These are phyloP conservation scores for Brassica incana DNA, from an alignment of 345 rosid species.

Conservation along the genomic window DNA sequence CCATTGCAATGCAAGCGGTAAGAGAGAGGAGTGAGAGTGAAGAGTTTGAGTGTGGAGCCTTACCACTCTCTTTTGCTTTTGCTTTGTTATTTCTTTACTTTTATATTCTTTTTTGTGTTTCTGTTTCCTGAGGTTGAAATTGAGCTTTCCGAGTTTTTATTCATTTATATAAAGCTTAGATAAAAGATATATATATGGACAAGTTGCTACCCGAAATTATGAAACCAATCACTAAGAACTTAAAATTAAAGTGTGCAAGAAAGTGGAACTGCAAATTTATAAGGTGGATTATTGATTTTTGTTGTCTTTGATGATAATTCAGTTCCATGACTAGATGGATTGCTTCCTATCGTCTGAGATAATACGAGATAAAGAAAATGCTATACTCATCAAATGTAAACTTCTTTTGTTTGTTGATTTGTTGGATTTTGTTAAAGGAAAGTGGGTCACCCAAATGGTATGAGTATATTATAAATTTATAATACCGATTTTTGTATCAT, in stretches of 20 bases:
- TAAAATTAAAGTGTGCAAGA: not conserved
- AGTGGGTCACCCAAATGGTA: not conserved
- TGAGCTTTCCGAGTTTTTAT: slow-evolving; percentile 19
- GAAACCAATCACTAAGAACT: not conserved
- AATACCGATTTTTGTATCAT: not conserved
- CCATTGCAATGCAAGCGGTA: slow-evolving; percentile 28
- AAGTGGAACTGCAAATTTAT: not conserved
- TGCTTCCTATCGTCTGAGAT: not conserved
- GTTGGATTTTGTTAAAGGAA: not conserved
- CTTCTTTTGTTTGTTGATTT: not conserved
- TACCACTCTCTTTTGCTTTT: slow-evolving; percentile 36
- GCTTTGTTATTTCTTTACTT: slow-evolving; percentile 24
- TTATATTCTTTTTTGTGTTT: slow-evolving; percentile 10
- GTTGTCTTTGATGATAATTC: not conserved
- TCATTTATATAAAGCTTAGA: not conserved
- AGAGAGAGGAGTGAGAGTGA: slow-evolving; percentile 29
- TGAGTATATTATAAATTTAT: not conserved
- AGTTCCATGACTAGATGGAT: not conserved
- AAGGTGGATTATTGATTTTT: not conserved
- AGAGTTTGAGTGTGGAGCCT: slow-evolving; percentile 37
- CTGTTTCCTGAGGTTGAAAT: not conserved
- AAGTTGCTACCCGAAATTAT: not conserved
- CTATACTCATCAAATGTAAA: not conserved
- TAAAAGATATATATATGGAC: not conserved
- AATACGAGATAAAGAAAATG: not conserved